phyloP scores from a whole-genome alignment of 164 flowering plant genomes.

The Sedum album region DNA sequence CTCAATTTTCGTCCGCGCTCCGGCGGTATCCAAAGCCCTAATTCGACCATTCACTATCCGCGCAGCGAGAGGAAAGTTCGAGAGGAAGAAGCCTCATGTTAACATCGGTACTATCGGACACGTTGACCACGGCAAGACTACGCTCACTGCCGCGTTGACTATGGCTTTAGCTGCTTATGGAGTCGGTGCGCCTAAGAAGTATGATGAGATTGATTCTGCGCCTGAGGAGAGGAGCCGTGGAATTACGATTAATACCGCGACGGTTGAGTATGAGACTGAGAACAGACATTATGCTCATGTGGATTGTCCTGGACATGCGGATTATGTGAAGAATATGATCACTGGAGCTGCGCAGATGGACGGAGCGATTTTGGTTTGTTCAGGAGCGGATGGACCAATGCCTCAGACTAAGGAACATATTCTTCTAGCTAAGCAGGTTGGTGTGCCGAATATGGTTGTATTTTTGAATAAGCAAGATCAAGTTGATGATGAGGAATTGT shows the following conservation, averaged over 20 bases:
- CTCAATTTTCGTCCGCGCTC: constrained; percentile 13
- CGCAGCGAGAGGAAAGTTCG: constrained; percentile 61
- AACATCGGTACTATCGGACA: constrained; percentile 65
- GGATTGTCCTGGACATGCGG: constrained; percentile 67
- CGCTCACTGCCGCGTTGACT: constrained; percentile 60
- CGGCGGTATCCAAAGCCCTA: constrained; percentile 3
- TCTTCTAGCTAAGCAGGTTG: constrained; percentile 61
- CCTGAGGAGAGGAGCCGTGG: constrained; percentile 65
- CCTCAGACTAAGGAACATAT: constrained; percentile 71
- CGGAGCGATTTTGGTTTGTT: constrained; percentile 55
- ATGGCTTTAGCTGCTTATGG: constrained; percentile 58
- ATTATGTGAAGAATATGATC: constrained; percentile 67
- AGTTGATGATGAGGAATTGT: constrained; percentile 59
- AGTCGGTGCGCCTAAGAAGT: constrained; percentile 45
- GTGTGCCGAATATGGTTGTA: constrained; percentile 60
- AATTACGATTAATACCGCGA: constrained; percentile 59
- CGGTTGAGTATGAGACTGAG: constrained; percentile 63
- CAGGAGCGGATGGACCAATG: constrained; percentile 71
- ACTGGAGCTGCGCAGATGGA: constrained; percentile 83
- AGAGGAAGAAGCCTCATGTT: constrained; percentile 62
- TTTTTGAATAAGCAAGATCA: constrained; percentile 61
- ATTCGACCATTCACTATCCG: constrained; percentile 28
- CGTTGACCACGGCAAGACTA: constrained; percentile 70
- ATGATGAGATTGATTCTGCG: constrained; percentile 72
- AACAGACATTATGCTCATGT: constrained; percentile 64